Evolutionary conservation across 257 asterid genomes (phyloP).

Genomic region (Coffea eugenioides): DNA sequence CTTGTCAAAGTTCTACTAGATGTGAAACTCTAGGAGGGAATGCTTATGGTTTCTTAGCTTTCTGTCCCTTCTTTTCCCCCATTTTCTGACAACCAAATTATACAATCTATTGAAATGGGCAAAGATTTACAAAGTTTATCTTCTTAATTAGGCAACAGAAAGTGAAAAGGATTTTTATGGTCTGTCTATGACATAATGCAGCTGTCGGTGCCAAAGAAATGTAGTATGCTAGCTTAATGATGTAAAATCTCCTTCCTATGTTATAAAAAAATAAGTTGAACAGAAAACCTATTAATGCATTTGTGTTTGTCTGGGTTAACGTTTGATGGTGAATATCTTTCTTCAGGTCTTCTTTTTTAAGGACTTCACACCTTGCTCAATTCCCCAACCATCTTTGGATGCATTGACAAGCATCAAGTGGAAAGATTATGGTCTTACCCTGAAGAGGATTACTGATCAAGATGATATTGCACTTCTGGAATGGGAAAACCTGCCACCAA

Average conservation of each 20-base stretch:
- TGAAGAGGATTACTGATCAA: conserved; percentile 51
- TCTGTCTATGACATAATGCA: background rate
- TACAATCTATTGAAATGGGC: background rate
- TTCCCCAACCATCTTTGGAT: conserved; percentile 54
- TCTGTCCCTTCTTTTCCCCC: no score
- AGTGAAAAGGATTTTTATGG: background rate
- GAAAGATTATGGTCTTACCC: conserved; percentile 70
- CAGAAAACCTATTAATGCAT: background rate
- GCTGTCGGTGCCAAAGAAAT: background rate
- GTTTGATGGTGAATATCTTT: conserved; percentile 14
- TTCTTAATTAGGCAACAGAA: background rate
- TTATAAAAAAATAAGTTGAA: background rate
- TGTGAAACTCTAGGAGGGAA: no score
- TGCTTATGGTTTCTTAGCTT: no score
- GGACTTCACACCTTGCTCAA: conserved; percentile 67
- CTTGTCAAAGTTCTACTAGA: no score
- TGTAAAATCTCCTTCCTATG: background rate
- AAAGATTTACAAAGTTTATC: background rate
- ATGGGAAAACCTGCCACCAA: conserved; percentile 80
- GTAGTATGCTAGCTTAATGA: background rate
- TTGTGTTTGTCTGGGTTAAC: background rate
- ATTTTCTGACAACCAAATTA: no score
- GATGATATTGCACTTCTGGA: conserved; percentile 58
- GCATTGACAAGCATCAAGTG: conserved; percentile 73
- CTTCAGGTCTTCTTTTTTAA: conserved; percentile 62